These are phyloP conservation scores for Aschersonia sp. DNA, from an alignment of 2,329 filamentous ascomycete species.

Conservation along the genomic window DNA sequence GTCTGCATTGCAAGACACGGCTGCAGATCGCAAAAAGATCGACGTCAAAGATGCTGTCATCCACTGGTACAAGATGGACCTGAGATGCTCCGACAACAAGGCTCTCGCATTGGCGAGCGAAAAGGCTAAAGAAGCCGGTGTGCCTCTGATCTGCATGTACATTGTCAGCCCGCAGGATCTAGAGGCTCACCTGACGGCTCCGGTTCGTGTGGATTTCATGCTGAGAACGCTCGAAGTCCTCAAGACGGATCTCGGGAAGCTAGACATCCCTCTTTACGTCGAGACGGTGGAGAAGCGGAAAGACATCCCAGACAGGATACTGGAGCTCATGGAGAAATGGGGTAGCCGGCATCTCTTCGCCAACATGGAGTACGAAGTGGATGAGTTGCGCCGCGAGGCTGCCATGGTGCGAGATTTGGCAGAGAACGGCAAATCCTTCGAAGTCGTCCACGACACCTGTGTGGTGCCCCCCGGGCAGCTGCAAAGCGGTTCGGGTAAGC, in stretches of 20 bases:
- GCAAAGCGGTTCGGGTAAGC: constrained; percentile 52
- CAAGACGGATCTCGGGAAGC: constrained; percentile 47
- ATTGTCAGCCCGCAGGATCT: constrained; percentile 73
- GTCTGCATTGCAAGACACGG: constrained; percentile 45
- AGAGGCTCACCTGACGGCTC: constrained; percentile 61
- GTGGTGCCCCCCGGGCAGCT: constrained; percentile 63
- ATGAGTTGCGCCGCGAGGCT: constrained; percentile 69
- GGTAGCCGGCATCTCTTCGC: constrained; percentile 60
- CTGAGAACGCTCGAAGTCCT: constrained; percentile 55
- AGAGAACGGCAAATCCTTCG: constrained; percentile 50
- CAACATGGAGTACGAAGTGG: constrained; percentile 85
- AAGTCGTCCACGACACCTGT: constrained; percentile 68
- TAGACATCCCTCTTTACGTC: constrained; percentile 67
- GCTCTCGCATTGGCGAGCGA: constrained; percentile 51
- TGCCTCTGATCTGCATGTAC: constrained; percentile 65
- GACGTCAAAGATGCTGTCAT: constrained; percentile 49
- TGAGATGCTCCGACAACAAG: constrained; percentile 61
- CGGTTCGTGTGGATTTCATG: constrained; percentile 66
- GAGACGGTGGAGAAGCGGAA: constrained; percentile 56
- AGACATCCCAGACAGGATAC: constrained; percentile 42
- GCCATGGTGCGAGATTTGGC: constrained; percentile 45
- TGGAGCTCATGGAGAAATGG: constrained; percentile 57
- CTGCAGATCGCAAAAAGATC: constrained; percentile 33
- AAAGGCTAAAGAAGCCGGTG: constrained; percentile 46
- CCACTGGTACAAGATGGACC: constrained; percentile 83